Evolutionary conservation across 352 stramenopile species (phyloP).

Genomic region (Phytophthora uliginosa): DNA sequence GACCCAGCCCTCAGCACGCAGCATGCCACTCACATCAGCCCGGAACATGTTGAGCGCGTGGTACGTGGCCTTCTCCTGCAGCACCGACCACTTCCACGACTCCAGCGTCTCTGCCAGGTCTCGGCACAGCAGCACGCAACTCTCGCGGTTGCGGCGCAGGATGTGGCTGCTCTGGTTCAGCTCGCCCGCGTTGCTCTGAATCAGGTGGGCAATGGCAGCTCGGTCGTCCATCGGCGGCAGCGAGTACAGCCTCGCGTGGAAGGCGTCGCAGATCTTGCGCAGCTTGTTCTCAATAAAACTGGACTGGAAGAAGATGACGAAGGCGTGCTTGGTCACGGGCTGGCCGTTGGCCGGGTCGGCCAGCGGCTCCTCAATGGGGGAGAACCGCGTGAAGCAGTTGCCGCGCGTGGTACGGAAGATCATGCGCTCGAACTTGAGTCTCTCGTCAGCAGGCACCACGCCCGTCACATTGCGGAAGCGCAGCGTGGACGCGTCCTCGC

Average conservation of each 20-base stretch:
- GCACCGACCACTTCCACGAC: constrained; percentile 98
- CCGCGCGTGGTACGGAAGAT: constrained; percentile 98
- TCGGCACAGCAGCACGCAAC: constrained; percentile 94
- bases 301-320: constrained; percentile 99
- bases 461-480: constrained; percentile 96
- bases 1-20: constrained; percentile 98
- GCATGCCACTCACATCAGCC: constrained; percentile 97
- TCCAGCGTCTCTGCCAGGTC: constrained; percentile 95
- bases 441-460: constrained; percentile 95
- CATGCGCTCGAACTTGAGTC: constrained; percentile 98
- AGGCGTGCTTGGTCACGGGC: constrained; percentile 89
- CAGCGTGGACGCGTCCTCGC: constrained; percentile 67
- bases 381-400: constrained; percentile 99
- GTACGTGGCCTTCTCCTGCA: constrained; percentile 98
- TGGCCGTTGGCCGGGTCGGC: constrained; percentile 91
- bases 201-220: constrained; percentile 84
- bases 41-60: constrained; percentile 99
- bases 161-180: constrained; percentile 98
- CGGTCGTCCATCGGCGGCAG: constrained; percentile 97
- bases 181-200: constrained; percentile 95
- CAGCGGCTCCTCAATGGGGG: constrained; percentile 94
- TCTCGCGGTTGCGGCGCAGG: constrained; percentile 97
- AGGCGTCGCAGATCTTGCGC: constrained; percentile 99
- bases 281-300: constrained; percentile 98
- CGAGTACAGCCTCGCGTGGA: constrained; percentile 97